Base-by-base conservation (phyloP, 2,329 filamentous ascomycete species). In the Aspergillus brasiliensis region DNA sequence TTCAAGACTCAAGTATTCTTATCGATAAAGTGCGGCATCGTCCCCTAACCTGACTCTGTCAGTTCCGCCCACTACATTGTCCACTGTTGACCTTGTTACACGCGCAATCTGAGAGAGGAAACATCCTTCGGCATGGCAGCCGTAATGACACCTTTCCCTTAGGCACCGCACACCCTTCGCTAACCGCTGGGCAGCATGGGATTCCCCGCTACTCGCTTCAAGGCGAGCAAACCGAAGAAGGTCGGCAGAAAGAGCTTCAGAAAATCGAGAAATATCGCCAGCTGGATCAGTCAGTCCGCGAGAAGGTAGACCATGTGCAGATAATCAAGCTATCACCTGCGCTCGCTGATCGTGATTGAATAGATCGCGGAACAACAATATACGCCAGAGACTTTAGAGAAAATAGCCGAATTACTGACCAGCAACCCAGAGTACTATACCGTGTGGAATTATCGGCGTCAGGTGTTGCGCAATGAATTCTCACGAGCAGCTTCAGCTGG, bases 251-350 rank as follows among this genome's bases (percentile, higher is more conserved):
- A 74, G 91, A 96, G 75, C 82, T 87, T 58, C 85, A 86, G 67
- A 90, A 90, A 75, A 96, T 97, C 70, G 79, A 83, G 59, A 85
- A 87, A 64, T 97, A 97, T 77, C 88, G 86, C 66, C 78, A 84
- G 10, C 81, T 97, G 46, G 91, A 93, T 64, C 80, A 84, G 56
- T 78, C 86, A 56, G 85, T 96, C 38, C 86, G 86, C 57, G 71
- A 80, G n/a, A 87, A 88, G 79, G 89, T 91, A 71, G 28, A 69
- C 27, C 23, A 17, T 8, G 17, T 38, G 37, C 15, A 55, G 34
- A 23, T 17, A 48, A 38, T 28, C 13, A 38, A 11, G 3, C 31
- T 28, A 27, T 51, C 17, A 7, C 48, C 34, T n/a, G n/a, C 34
- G 15, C 40, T 21, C 21, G 53, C 58, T 61, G 53, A 61, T 44